Evolutionary conservation across 2,329 filamentous ascomycete genomes (phyloP).

Genomic region (Fusarium nematophilum): DNA sequence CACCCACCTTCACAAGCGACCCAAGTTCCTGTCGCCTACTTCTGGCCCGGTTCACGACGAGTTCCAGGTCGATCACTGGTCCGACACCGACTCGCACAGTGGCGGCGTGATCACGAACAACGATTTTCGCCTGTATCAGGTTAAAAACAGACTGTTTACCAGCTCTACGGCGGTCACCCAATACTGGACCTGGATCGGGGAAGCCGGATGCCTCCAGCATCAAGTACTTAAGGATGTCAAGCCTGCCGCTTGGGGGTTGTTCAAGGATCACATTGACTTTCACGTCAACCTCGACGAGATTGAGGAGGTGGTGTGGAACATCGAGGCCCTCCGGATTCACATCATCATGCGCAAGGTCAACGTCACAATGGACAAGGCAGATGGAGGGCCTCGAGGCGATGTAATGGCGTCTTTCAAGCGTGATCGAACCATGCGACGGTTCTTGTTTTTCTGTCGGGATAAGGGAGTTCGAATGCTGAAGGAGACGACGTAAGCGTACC

Average conservation of each 20-base stretch:
- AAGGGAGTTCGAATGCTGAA: conserved; percentile 57
- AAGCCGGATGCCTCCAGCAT: conserved; percentile 60
- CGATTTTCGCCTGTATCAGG: conserved; percentile 65
- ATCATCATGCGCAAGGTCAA: conserved; percentile 52
- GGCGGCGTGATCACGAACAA: conserved; percentile 56
- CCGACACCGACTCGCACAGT: conserved; percentile 63
- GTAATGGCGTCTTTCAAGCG: conserved; percentile 65
- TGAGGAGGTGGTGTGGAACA: conserved; percentile 57
- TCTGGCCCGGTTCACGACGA: conserved; percentile 47
- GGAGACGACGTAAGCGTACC: conserved; percentile 56
- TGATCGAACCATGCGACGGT: conserved; percentile 63
- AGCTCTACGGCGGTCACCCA: conserved; percentile 62
- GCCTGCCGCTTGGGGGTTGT: conserved; percentile 61
- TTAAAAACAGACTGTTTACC: conserved; percentile 61
- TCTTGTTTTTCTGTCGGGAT: conserved; percentile 59
- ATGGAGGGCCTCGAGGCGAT: conserved; percentile 55
- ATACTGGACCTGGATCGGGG: conserved; percentile 65
- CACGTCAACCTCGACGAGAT: conserved; percentile 61
- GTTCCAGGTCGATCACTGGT: conserved; percentile 59
- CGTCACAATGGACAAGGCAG: conserved; percentile 37
- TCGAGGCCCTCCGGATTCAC: conserved; percentile 55
- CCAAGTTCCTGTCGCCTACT: conserved; percentile 37
- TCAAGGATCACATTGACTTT: conserved; percentile 63
- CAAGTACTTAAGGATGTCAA: conserved; percentile 61
- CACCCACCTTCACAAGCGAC: conserved; percentile 42